Percentiles rank a stretch among this genome's conserved stretches.
These are phyloP conservation scores for barley (Hordeum vulgare) DNA, from an alignment of 176 grass and related monocot genomes.

Conservation along the genomic window DNA sequence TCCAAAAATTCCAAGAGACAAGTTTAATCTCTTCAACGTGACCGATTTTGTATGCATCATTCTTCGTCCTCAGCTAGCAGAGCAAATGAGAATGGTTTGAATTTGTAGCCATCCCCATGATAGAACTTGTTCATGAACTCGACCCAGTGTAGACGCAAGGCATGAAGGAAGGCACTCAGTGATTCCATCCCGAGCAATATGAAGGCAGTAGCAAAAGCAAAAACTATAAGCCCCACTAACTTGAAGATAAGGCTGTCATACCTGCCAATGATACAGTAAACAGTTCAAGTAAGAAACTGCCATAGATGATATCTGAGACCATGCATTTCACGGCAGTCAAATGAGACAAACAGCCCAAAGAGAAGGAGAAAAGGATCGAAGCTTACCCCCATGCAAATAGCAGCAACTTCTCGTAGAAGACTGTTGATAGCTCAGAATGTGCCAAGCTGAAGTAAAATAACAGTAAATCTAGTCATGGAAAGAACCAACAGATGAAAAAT, in stretches of 20 bases:
- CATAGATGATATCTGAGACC: neutral
- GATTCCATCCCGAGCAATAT: slow-evolving; percentile 99
- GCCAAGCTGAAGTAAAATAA: slow-evolving; percentile 73
- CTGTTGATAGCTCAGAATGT: slow-evolving; percentile 95
- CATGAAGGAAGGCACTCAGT: slow-evolving; percentile 91
- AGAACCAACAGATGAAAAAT: slow-evolving; percentile 2
- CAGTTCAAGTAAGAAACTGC: neutral
- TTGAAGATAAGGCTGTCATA: slow-evolving; percentile 69
- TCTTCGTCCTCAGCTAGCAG: slow-evolving; percentile 70
- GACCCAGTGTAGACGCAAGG: slow-evolving; percentile 98
- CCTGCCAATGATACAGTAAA: slow-evolving; percentile 49
- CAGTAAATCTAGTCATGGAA: slow-evolving; percentile 22
- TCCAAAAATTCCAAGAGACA: slow-evolving; percentile 37
- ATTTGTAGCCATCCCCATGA: slow-evolving; percentile 98
- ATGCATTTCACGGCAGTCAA: neutral
- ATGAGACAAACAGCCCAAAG: neutral
- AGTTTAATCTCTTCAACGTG: slow-evolving; percentile 20
- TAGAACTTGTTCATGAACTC: slow-evolving; percentile 99
- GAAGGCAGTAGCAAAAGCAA: slow-evolving; percentile 96
- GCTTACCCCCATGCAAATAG: slow-evolving; percentile 90
- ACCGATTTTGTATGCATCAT: slow-evolving; percentile 32
- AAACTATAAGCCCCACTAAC: slow-evolving; percentile 58
- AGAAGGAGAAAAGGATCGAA: neutral
- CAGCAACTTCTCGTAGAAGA: slow-evolving; percentile 99
- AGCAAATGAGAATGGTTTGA: slow-evolving; percentile 92